Percentiles rank a stretch among this genome's conserved stretches.
Evolutionary conservation across 208 protist genomes (phyloP).

Genomic region (Hexamita inflata): DNA sequence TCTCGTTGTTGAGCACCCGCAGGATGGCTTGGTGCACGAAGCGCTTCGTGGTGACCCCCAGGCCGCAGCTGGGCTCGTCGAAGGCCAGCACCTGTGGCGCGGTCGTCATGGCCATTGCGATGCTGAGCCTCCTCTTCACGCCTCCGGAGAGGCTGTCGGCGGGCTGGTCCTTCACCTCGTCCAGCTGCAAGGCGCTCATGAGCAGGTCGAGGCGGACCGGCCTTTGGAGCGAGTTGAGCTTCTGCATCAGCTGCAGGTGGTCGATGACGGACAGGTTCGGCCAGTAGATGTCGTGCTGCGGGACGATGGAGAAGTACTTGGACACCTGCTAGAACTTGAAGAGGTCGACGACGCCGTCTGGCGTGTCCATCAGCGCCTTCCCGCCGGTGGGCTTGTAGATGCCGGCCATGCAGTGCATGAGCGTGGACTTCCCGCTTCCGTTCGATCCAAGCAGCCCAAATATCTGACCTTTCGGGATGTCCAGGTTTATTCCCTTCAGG

Average conservation of each 20-base stretch:
- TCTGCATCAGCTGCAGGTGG: background rate
- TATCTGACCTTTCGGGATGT: background rate
- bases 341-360: too few relatives aligned
- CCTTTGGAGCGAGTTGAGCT: background rate
- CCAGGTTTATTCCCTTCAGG: background rate
- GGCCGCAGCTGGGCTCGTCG: conserved; percentile 3
- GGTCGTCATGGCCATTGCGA: background rate
- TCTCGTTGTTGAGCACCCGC: background rate
- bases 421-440: background rate
- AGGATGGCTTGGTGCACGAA: background rate
- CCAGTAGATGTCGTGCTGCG: conserved; percentile 7
- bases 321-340: too few relatives aligned
- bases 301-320: conserved; percentile 4
- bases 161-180: background rate
- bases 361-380: too few relatives aligned
- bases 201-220: background rate
- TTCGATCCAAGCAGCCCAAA: background rate
- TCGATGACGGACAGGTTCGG: conserved; percentile 7
- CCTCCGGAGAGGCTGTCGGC: background rate
- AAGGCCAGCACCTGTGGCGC: background rate
- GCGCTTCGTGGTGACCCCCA: background rate
- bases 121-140: background rate
- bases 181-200: background rate
- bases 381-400: background rate
- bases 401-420: background rate